Evolutionary conservation across 176 grass and related monocot genomes (phyloP).

Genomic region (Tuctoria greenei): DNA sequence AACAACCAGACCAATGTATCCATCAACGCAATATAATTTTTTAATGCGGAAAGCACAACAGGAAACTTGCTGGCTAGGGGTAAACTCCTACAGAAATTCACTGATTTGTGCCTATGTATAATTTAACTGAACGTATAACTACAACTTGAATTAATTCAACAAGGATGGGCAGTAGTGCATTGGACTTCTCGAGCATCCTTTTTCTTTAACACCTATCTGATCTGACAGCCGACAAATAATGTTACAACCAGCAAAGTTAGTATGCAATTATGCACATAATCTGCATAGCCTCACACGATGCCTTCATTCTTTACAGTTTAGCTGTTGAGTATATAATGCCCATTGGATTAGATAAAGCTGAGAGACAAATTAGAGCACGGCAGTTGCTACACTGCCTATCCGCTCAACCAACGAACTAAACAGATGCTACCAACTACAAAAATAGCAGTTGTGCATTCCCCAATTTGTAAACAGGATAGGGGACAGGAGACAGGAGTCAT

Average conservation of each 20-base stretch:
- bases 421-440: neutral
- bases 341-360: neutral
- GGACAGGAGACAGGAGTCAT: neutral
- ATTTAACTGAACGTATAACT: slow-evolving; percentile 6
- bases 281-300: neutral
- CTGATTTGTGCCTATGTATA: neutral
- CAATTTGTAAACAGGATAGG: neutral
- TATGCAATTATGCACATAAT: neutral
- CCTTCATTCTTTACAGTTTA: neutral
- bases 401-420: neutral
- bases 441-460: neutral
- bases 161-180: slow-evolving; percentile 1
- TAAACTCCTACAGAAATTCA: slow-evolving; percentile 12
- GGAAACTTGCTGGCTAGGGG: neutral
- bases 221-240: neutral
- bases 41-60: neutral
- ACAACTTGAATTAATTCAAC: neutral
- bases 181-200: neutral
- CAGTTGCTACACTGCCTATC: neutral
- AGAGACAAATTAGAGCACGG: neutral
- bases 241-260: neutral
- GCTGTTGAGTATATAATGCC: neutral
- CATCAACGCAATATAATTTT: neutral
- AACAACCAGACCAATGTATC: neutral
- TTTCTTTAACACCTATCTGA: neutral